A percentile compares a stretch with the other conserved stretches of the same genome.
These are phyloP conservation scores for Litchi chinensis DNA, from an alignment of 345 rosid genomes.

Conservation along the genomic window DNA sequence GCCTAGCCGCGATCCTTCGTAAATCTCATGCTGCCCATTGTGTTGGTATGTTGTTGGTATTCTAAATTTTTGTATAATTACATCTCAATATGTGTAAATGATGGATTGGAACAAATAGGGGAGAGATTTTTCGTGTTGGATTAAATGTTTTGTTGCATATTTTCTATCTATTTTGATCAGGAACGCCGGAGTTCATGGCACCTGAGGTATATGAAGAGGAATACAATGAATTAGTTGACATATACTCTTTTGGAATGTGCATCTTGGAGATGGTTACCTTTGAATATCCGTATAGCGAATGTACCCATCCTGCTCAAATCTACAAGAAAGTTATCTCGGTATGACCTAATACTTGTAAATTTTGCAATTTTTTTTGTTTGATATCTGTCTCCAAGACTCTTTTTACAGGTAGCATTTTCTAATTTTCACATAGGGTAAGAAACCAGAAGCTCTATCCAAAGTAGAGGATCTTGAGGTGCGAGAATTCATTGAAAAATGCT, in stretches of 20 bases:
- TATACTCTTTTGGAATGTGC: slow-evolving; percentile 98
- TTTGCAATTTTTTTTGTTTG: not conserved
- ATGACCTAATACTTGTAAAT: slow-evolving; percentile 26
- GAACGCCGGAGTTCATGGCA: slow-evolving; percentile 99
- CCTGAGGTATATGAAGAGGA: slow-evolving; percentile 98
- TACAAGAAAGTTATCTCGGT: slow-evolving; percentile 98
- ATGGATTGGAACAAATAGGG: not conserved
- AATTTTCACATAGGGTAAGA: slow-evolving; percentile 63
- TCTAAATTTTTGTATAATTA: not conserved
- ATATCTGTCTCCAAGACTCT: slow-evolving; percentile 3
- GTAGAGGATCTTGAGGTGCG: slow-evolving; percentile 84
- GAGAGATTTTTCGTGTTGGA: not conserved
- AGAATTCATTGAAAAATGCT: slow-evolving; percentile 87
- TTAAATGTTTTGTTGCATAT: not conserved
- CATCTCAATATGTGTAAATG: not conserved
- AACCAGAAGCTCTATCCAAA: slow-evolving; percentile 80
- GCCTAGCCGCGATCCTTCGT: slow-evolving; percentile 91
- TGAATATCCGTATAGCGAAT: slow-evolving; percentile 96
- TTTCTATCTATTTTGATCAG: slow-evolving; percentile 37
- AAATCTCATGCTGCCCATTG: slow-evolving; percentile 90
- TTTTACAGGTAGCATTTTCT: slow-evolving; percentile 10
- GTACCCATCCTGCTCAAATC: slow-evolving; percentile 95
- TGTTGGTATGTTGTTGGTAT: slow-evolving; percentile 60
- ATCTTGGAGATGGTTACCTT: slow-evolving; percentile 95
- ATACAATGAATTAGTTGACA: slow-evolving; percentile 93